These are phyloP conservation scores for Grosmannia huntii DNA, from an alignment of 2,329 filamentous ascomycete species.

Conservation along the genomic window DNA sequence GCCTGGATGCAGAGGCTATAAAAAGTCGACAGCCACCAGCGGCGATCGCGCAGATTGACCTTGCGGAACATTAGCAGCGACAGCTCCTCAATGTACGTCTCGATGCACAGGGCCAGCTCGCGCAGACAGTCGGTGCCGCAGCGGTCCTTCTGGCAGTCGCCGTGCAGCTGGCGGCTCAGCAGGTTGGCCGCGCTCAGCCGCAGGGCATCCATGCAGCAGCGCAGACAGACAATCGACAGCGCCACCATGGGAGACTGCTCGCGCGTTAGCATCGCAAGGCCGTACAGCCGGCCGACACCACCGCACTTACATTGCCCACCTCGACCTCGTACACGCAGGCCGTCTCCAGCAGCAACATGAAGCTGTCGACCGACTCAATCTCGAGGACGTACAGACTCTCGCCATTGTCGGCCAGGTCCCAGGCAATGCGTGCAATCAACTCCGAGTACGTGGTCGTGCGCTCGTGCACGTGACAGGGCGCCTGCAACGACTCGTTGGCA, in stretches of 20 bases:
- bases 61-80: conserved; percentile 20
- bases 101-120: conserved; percentile 14
- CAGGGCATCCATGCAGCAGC: conserved; percentile 17
- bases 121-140: conserved; percentile 18
- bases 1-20: conserved; percentile 20
- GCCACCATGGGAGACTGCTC: conserved; percentile 16
- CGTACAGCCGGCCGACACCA: background rate
- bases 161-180: conserved; percentile 13
- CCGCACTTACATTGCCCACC: conserved; percentile 13
- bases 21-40: conserved; percentile 21
- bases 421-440: conserved; percentile 18
- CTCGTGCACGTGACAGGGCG: conserved; percentile 8
- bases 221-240: conserved; percentile 17
- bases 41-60: conserved; percentile 19
- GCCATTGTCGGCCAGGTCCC: conserved; percentile 19
- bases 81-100: conserved; percentile 19
- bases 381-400: conserved; percentile 14
- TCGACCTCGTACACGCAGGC: conserved; percentile 18
- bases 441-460: conserved; percentile 15
- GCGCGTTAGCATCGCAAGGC: background rate
- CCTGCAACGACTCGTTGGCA: conserved; percentile 13
- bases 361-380: conserved; percentile 16
- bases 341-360: conserved; percentile 17
- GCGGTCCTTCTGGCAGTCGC: conserved; percentile 14
- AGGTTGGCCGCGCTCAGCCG: conserved; percentile 15